Evolutionary conservation across 352 stramenopile species (phyloP), one percentile per base, ranked within the genome.

Genomic region (Thalassiosira hispida): DNA sequence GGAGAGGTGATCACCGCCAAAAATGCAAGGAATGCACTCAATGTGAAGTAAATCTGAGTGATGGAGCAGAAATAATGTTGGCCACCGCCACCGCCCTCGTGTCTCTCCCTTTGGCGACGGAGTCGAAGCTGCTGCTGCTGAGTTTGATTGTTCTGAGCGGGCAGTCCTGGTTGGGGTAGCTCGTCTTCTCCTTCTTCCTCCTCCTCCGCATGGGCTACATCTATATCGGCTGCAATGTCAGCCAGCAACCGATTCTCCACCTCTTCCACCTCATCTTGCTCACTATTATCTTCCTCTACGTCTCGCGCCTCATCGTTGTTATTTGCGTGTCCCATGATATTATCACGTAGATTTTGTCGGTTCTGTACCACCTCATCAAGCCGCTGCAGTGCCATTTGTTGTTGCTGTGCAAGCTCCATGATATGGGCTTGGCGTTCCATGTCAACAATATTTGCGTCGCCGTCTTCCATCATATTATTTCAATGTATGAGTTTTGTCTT

Each of bases 351-450:
- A 46, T 64, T 46, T 42, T 35, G 42, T 69, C 56, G 68, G 66
- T 77, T 77, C 40, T 53, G 25, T 3, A 77, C 42, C 5, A 77
- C 35, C 49, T 53, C 44, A 46, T 77, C 56, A 22, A 77, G 52
- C 5, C 22, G 47, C n/a, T 78, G 69, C n/a, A 72, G 49, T 31
- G 59, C 18, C 59, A 72, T 66, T 53, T 72, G 46, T 55, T 78
- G 69, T 42, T 78, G 69, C 46, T 78, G 59, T 20, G 69, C 69
- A n/a, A 78, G 22, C 29, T 78, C 69, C 59, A 78, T 78, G 9
- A 78, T 63, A 12, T 47, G 40, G 42, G 55, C 57, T 18, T 42
- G 55, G n/a, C 46, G 31, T 38, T 38, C 31, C 31, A 38, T 46
- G 1, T 77, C 68, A 18, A 57, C 60, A 22, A 69, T 4, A 53